Evolutionary conservation across 2,329 filamentous ascomycete species (phyloP).

Genomic region (Nemania bipapillata): DNA sequence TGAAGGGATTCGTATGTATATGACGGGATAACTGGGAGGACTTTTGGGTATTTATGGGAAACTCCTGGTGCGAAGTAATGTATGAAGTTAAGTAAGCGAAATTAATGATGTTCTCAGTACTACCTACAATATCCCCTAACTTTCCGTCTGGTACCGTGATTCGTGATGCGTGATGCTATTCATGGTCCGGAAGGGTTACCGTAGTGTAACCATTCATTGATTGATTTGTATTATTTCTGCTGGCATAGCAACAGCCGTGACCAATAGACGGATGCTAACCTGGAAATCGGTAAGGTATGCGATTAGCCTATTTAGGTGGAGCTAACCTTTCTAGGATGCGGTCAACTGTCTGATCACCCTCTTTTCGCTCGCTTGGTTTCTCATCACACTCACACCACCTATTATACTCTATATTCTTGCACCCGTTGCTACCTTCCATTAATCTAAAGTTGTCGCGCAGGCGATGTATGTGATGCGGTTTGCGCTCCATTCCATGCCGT

Average conservation of each 20-base stretch:
- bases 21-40: constrained; percentile 1
- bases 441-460: too few relatives aligned
- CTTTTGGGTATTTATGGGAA: constrained; percentile 1
- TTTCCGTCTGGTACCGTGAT: neutral
- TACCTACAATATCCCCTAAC: neutral
- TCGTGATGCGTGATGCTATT: neutral
- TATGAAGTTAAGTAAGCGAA: constrained; percentile 8
- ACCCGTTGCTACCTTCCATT: too few relatives aligned
- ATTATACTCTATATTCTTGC: too few relatives aligned
- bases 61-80: neutral
- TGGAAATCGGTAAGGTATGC: neutral
- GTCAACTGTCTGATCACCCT: neutral
- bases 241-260: neutral
- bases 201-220: neutral
- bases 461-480: too few relatives aligned
- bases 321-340: neutral
- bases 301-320: neutral
- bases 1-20: neutral
- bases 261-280: neutral
- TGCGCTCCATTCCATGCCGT: too few relatives aligned
- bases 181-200: neutral
- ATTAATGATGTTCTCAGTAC: constrained; percentile 6
- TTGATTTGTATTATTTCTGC: neutral
- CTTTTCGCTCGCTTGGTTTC: neutral
- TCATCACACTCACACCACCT: too few relatives aligned